phyloP scores from a whole-genome alignment of 805 yeast genomes.

The Yarrowia bubula region DNA sequence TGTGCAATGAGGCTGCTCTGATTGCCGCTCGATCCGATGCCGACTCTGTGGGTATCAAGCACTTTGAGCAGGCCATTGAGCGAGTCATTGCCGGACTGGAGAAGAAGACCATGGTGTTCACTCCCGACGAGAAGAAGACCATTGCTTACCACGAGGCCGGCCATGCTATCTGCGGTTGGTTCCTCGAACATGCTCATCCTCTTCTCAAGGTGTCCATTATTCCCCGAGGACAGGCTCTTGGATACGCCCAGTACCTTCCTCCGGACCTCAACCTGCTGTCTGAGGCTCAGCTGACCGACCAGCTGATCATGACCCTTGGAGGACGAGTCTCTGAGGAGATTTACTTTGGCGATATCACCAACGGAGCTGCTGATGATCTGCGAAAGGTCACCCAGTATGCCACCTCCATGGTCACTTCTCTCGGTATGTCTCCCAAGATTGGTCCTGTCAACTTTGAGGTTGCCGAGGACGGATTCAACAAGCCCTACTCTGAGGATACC shows the following conservation, averaged over 20 bases:
- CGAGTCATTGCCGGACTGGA: constrained; percentile 96
- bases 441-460: constrained; percentile 82
- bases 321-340: constrained; percentile 96
- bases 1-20: constrained; percentile 94
- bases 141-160: constrained; percentile 99
- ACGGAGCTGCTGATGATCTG: constrained; percentile 96
- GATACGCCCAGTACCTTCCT: constrained; percentile 96
- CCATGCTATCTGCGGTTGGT: constrained; percentile 99
- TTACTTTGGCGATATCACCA: constrained; percentile 85
- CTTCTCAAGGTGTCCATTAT: constrained; percentile 91
- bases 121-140: constrained; percentile 80
- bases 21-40: constrained; percentile 88
- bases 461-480: constrained; percentile 63
- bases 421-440: constrained; percentile 86
- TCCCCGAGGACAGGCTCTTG: constrained; percentile 95
- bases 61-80: constrained; percentile 95
- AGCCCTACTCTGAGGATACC: constrained; percentile 88
- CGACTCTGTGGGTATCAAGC: constrained; percentile 63
- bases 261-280: constrained; percentile 81
- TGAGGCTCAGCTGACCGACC: constrained; percentile 74
- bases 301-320: constrained; percentile 96
- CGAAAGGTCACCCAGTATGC: constrained; percentile 95
- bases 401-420: constrained; percentile 82
- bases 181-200: constrained; percentile 85
- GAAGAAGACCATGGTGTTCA: constrained; percentile 77